These are phyloP conservation scores for Phialemonium atrogriseum DNA, from an alignment of 2,329 filamentous ascomycete genomes.

Conservation along the genomic window DNA sequence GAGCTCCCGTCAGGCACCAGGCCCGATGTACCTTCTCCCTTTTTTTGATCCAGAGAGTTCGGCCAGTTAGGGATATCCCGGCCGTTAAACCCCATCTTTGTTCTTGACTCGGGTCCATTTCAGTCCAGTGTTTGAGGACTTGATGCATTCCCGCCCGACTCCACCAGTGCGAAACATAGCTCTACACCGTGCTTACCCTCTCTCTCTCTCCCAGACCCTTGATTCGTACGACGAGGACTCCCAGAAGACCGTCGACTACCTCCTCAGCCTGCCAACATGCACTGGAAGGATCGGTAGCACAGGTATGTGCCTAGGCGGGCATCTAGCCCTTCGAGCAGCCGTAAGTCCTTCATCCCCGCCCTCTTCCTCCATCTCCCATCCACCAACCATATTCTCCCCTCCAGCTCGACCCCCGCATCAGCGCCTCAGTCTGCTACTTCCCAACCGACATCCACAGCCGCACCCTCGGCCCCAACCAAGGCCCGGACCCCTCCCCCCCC, in stretches of 20 bases:
- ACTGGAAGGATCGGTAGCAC: slow-evolving; percentile 72
- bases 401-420: slow-evolving; percentile 65
- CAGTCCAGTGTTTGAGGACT: too few relatives aligned
- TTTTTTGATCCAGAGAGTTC: too few relatives aligned
- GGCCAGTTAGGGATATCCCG: too few relatives aligned
- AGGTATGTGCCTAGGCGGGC: slow-evolving; percentile 90
- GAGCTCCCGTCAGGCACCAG: too few relatives aligned
- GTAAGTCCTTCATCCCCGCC: slow-evolving; percentile 25
- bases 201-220: slow-evolving; percentile 48
- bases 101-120: too few relatives aligned
- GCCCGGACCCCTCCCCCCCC: slow-evolving; percentile 38
- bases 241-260: slow-evolving; percentile 56
- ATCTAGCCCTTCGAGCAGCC: slow-evolving; percentile 59
- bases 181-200: slow-evolving; percentile 2
- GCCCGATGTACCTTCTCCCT: too few relatives aligned
- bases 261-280: slow-evolving; percentile 67
- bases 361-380: background rate
- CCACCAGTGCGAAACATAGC: background rate
- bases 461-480: slow-evolving; percentile 56
- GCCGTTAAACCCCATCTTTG: too few relatives aligned
- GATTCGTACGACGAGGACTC: slow-evolving; percentile 81
- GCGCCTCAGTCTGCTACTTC: slow-evolving; percentile 79
- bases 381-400: slow-evolving; percentile 1
- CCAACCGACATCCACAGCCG: slow-evolving; percentile 82
- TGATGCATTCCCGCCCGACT: too few relatives aligned